phyloP scores from a whole-genome alignment of 257 asterid genomes.

The Solanum pinnatisectum region DNA sequence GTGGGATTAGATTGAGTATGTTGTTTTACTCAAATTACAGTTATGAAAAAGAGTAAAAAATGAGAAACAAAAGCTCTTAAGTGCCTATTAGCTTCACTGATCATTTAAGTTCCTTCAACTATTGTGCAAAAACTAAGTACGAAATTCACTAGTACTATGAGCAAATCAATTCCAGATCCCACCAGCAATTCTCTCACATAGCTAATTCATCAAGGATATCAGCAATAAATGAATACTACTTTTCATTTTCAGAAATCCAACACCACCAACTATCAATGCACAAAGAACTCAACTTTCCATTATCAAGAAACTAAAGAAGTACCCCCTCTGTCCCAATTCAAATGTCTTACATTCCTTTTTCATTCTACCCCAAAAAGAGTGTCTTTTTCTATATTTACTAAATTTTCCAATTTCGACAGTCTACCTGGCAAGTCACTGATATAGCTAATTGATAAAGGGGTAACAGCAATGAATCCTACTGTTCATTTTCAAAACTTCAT shows the following conservation, averaged over 20 bases:
- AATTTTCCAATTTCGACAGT: no score
- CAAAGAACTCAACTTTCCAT: not conserved
- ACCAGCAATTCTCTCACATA: not conserved
- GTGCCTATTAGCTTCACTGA: not conserved
- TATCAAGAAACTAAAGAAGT: not conserved
- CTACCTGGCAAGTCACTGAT: no score
- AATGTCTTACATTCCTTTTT: not conserved
- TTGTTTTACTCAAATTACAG: not conserved
- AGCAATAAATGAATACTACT: not conserved
- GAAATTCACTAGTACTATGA: rapidly evolving
- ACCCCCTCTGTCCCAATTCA: not conserved
- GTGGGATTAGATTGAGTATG: not conserved
- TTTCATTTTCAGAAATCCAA: not conserved
- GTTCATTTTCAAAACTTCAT: not conserved
- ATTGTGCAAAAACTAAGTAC: not conserved
- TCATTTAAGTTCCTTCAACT: not conserved
- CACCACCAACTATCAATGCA: not conserved
- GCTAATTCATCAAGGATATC: not conserved
- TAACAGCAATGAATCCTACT: not conserved
- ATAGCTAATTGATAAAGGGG: not conserved
- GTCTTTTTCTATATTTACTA: no score
- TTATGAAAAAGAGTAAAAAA: not conserved
- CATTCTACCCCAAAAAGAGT: no score
- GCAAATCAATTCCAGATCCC: not conserved
- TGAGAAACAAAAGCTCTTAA: not conserved